Evolutionary conservation across 768 basidiomycete species (phyloP).

Genomic region (Boletus pseudo-olivaceus): DNA sequence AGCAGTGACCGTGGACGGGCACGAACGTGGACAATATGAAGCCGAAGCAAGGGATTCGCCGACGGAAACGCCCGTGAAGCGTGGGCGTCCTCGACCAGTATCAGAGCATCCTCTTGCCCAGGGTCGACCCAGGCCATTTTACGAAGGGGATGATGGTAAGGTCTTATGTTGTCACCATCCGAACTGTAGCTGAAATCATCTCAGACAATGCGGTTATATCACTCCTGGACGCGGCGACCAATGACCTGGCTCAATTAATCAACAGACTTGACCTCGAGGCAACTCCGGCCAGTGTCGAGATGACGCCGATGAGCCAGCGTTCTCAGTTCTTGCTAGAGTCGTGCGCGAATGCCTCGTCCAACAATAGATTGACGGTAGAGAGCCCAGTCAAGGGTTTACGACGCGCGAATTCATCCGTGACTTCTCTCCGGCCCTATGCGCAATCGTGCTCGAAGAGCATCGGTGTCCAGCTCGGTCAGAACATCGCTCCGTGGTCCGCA

Average conservation of each 20-base stretch:
- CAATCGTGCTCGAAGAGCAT: constrained; percentile 28
- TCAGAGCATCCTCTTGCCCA: constrained; percentile 60
- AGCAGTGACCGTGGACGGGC: constrained; percentile 53
- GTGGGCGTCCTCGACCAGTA: constrained; percentile 50
- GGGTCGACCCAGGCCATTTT: constrained; percentile 47
- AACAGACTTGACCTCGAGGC: constrained; percentile 79
- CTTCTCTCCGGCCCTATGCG: constrained; percentile 50
- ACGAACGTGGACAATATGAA: constrained; percentile 20
- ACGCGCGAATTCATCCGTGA: constrained; percentile 39
- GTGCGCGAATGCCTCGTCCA: constrained; percentile 30
- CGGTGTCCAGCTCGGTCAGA: constrained; percentile 42
- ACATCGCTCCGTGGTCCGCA: constrained; percentile 61
- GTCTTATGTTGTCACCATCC: not conserved
- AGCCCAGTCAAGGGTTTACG: constrained; percentile 39
- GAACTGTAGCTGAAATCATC: not conserved
- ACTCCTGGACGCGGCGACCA: constrained; percentile 74
- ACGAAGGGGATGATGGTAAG: constrained; percentile 47
- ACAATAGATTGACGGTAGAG: constrained; percentile 25
- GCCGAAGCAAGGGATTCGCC: not conserved
- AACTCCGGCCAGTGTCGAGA: constrained; percentile 57
- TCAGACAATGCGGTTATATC: constrained; percentile 53
- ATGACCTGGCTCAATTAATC: constrained; percentile 75
- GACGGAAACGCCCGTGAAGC: constrained; percentile 36
- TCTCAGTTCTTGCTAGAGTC: constrained; percentile 18
- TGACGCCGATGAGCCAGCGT: constrained; percentile 38